These are phyloP conservation scores for Coniochaeta pulveracea DNA, from an alignment of 2,329 filamentous ascomycete genomes.

Conservation along the genomic window DNA sequence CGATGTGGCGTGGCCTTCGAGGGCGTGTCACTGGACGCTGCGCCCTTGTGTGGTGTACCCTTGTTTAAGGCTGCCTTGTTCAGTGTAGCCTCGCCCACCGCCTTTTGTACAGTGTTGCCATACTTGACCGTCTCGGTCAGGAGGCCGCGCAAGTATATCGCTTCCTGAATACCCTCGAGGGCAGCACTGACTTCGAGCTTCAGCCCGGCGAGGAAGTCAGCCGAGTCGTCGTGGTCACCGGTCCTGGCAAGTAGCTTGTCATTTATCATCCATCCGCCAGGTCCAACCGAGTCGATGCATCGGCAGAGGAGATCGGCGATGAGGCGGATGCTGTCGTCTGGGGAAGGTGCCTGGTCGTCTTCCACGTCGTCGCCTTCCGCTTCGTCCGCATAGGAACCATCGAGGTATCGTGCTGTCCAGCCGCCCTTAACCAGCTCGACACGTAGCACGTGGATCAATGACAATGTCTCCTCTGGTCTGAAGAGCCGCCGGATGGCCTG, in stretches of 20 bases:
- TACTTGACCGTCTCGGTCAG: constrained; percentile 57
- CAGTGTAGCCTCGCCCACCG: not conserved
- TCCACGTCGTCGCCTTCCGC: constrained; percentile 25
- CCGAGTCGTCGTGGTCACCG: constrained; percentile 39
- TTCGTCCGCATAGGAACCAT: constrained; percentile 31
- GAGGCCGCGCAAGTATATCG: constrained; percentile 50
- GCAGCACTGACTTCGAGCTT: constrained; percentile 60
- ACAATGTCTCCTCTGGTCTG: constrained; percentile 55
- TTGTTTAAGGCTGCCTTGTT: constrained; percentile 9
- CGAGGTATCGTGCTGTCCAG: constrained; percentile 64
- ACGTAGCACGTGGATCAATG: constrained; percentile 61
- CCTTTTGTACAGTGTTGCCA: constrained; percentile 26
- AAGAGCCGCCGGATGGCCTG: constrained; percentile 52
- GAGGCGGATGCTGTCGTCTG: constrained; percentile 58
- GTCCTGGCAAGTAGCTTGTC: constrained; percentile 32
- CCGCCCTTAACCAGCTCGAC: constrained; percentile 63
- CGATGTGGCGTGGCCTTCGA: constrained; percentile 2
- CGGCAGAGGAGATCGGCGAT: constrained; percentile 62
- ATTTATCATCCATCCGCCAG: constrained; percentile 62
- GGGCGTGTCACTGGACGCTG: too few species aligned
- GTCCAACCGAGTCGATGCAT: constrained; percentile 65
- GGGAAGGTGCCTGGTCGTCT: constrained; percentile 36
- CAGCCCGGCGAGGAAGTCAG: constrained; percentile 54
- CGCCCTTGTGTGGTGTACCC: not conserved
- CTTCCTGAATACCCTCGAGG: constrained; percentile 61